Conservation (phyloP, 192 early-diverging fungal species). For the Coemansia sp. region DNA sequence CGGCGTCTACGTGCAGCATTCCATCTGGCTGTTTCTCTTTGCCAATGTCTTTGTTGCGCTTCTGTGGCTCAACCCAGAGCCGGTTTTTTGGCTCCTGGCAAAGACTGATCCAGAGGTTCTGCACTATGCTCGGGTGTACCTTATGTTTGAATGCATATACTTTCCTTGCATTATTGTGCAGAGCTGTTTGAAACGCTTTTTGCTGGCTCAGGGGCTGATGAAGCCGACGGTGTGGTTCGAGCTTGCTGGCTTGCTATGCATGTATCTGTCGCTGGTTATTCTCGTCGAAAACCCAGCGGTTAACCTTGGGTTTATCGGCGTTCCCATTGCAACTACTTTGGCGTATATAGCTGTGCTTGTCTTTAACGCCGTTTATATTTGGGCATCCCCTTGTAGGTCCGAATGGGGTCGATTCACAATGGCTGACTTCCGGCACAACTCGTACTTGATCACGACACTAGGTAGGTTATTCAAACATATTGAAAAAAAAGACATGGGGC, state of each 20-base stretch:
- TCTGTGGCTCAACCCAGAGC: conserved; percentile 44
- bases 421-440: conserved; percentile 28
- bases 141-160: conserved; percentile 65
- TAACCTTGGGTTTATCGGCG: conserved; percentile 66
- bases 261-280: conserved; percentile 69
- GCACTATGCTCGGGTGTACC: conserved; percentile 62
- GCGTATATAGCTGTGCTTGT: conserved; percentile 61
- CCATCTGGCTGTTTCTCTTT: conserved; percentile 69
- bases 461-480: too few relatives aligned
- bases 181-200: conserved; percentile 78
- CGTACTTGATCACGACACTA: conserved; percentile 26
- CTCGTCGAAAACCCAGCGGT: conserved; percentile 61
- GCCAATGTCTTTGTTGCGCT: conserved; percentile 21
- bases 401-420: conserved; percentile 42
- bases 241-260: conserved; percentile 64
- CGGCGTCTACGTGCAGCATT: conserved; percentile 74
- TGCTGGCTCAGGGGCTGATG: conserved; percentile 93
- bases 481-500: too few relatives aligned
- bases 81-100: conserved; percentile 61
- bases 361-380: conserved; percentile 59
- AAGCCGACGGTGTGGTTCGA: conserved; percentile 73
- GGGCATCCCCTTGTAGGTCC: conserved; percentile 17
- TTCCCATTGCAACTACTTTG: conserved; percentile 64
- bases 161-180: conserved; percentile 75
- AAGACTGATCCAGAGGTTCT: conserved; percentile 76